phyloP scores from a whole-genome alignment of 352 stramenopile genomes.

The Thalassiosira delicatula region DNA sequence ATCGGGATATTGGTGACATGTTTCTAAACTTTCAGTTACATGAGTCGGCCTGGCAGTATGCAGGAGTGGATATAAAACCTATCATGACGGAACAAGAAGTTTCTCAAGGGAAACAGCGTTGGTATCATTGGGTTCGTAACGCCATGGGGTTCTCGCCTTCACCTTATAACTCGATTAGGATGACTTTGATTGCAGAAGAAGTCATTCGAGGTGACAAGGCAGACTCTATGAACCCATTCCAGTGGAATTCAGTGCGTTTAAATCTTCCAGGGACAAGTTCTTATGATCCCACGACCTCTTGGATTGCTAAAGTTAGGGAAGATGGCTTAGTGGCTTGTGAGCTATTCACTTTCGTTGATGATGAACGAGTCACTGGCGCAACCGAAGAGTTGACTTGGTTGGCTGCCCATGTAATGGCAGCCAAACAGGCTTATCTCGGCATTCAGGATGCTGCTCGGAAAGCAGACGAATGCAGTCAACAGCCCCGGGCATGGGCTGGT shows the following conservation, averaged over 20 bases:
- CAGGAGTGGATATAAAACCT: slow-evolving; percentile 36
- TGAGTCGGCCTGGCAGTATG: not conserved
- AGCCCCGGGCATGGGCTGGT: slow-evolving; percentile 62
- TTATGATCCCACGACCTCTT: slow-evolving; percentile 57
- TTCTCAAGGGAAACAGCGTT: not conserved
- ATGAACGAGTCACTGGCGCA: slow-evolving; percentile 27
- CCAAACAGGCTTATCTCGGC: slow-evolving; percentile 35
- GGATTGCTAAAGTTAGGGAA: slow-evolving; percentile 39
- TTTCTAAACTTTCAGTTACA: slow-evolving; percentile 52
- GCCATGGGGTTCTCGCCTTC: slow-evolving; percentile 59
- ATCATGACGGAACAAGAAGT: not conserved
- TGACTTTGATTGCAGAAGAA: not conserved
- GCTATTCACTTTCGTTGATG: slow-evolving; percentile 60
- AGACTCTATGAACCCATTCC: not conserved
- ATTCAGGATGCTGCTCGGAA: slow-evolving; percentile 69
- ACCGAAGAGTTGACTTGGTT: slow-evolving; percentile 29
- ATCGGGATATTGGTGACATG: slow-evolving; percentile 64
- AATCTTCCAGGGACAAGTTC: slow-evolving; percentile 56
- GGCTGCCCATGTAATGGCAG: slow-evolving; percentile 2
- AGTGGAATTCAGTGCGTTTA: slow-evolving; percentile 44
- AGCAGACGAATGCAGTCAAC: slow-evolving; percentile 17
- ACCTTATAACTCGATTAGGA: slow-evolving; percentile 42
- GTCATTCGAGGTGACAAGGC: not conserved
- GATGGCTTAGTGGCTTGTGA: slow-evolving; percentile 49
- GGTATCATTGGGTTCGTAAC: slow-evolving; percentile 46